Evolutionary conservation across 805 yeast species (phyloP).

Genomic region (Candida awuae): DNA sequence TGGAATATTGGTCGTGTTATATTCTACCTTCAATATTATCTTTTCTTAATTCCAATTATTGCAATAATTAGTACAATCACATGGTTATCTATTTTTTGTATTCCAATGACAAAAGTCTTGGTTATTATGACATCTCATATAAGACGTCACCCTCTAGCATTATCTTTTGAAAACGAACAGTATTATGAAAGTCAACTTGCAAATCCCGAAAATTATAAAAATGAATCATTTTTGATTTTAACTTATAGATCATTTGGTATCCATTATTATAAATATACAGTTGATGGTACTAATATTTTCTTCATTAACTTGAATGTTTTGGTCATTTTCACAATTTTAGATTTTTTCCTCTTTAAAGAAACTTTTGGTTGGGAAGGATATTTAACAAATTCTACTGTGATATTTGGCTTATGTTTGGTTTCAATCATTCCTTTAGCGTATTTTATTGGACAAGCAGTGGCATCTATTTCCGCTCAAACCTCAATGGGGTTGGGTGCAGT

Average conservation of each 20-base stretch:
- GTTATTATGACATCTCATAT: conserved; percentile 64
- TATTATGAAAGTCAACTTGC: conserved; percentile 33
- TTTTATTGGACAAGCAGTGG: conserved; percentile 98
- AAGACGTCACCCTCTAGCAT: conserved; percentile 83
- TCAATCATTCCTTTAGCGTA: conserved; percentile 92
- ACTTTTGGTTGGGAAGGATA: conserved; percentile 30
- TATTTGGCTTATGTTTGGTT: conserved; percentile 68
- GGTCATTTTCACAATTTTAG: conserved; percentile 76
- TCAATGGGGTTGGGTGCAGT: conserved; percentile 99
- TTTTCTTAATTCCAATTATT: conserved; percentile 61
- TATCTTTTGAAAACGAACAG: conserved; percentile 61
- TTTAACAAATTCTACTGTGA: conserved; percentile 52
- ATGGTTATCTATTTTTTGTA: conserved; percentile 82
- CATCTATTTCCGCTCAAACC: conserved; percentile 95
- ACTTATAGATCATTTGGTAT: conserved; percentile 88
- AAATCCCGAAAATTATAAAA: conserved; percentile 27
- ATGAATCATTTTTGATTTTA: conserved; percentile 65
- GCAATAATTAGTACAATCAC: conserved; percentile 46
- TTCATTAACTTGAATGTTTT: conserved; percentile 75
- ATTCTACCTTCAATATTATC: conserved; percentile 65
- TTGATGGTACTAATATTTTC: conserved; percentile 92
- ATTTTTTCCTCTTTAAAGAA: conserved; percentile 57
- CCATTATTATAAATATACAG: conserved; percentile 92
- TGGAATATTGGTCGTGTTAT: conserved; percentile 82
- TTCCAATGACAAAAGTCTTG: conserved; percentile 86